Evolutionary conservation across 768 basidiomycete species (phyloP).

Genomic region (Suillus discolor): DNA sequence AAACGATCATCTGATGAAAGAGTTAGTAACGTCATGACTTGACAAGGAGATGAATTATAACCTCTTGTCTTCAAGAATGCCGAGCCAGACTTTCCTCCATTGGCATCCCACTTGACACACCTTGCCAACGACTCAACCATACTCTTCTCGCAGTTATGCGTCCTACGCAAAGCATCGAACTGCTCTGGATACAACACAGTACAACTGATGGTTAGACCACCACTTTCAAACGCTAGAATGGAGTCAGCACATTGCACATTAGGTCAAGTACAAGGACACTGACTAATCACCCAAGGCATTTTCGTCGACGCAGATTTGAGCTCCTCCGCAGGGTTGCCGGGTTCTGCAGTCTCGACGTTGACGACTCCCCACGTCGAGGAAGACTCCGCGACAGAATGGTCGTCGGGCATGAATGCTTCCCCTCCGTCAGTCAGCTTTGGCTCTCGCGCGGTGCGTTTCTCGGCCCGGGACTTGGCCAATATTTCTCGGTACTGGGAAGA

Average conservation of each 20-base stretch:
- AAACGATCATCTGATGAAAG: conserved; percentile 84
- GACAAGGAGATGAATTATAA: conserved; percentile 32
- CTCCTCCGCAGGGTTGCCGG: conserved; percentile 74
- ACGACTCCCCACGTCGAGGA: conserved; percentile 93
- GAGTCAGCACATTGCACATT: conserved; percentile 5
- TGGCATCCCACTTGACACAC: conserved; percentile 95
- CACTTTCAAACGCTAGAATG: conserved; percentile 81
- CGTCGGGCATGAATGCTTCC: conserved; percentile 94
- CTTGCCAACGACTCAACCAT: conserved; percentile 92
- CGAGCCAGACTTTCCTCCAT: conserved; percentile 95
- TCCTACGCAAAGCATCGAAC: conserved; percentile 90
- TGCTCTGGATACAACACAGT: conserved; percentile 96
- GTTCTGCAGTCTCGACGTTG: conserved; percentile 71
- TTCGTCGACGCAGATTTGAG: conserved; percentile 75
- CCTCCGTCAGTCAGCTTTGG: conserved; percentile 61
- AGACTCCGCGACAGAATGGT: conserved; percentile 77
- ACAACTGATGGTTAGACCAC: conserved; percentile 88
- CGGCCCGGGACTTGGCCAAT: conserved; percentile 74
- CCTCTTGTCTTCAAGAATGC: conserved; percentile 96
- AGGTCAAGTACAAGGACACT: conserved; percentile 29
- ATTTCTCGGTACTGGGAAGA: conserved; percentile 84
- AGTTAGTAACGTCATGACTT: conserved; percentile 5
- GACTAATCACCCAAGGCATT: conserved; percentile 81
- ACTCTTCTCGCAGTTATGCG: conserved; percentile 92
- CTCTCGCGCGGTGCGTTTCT: conserved; percentile 67